Evolutionary conservation across 2,329 filamentous ascomycete genomes (phyloP), one percentile per base, ranked within the genome.

Genomic region (Sporothrix euskadiensis): DNA sequence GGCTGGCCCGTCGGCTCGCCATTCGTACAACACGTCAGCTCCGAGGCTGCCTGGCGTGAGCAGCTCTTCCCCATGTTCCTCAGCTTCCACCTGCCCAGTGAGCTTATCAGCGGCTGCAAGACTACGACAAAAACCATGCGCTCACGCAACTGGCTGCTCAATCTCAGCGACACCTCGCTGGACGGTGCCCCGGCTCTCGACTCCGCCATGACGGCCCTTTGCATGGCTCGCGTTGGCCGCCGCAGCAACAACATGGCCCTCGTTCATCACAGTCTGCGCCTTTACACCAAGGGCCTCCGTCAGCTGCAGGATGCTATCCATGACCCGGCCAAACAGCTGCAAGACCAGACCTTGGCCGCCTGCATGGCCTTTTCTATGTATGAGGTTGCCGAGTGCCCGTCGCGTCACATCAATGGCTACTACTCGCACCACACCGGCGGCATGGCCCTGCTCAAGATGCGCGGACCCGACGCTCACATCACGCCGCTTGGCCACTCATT

Each of bases 301-400:
- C 57, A 73, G n/a, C 74, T 77, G 39, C 73, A 75, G 5, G 52
- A 65, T 8, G 76, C 75, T 44, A 71, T 77, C n/a, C 39, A 52
- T 39, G 57, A 75, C 52, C 74, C 73, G 14, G 6, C 14, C 35
- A 56, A 41, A 8, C 73, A 65, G 32, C 39, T 56, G 22, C 9
- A 52, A 4, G 76, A 77, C 69, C 72, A 77, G 69, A 78, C 71
- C 8, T 69, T 78, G 32, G 77, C 77, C 1, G 76, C 77, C 16
- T 75, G 73, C 57, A 30, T 76, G 72, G 76, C 76, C 0, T 72
- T 77, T 39, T 66, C 76, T 35, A 52, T 76, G 70, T 78, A 77
- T 73, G 78, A 78, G 73, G 56, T 78, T 26, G 71, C 72, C 68
- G 77, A 78, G 70, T 78, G 76, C 22, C 77, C 78, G 0, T 63